Base-by-base conservation (phyloP, 2,329 filamentous ascomycete species). In the Stemphylium beticola region DNA sequence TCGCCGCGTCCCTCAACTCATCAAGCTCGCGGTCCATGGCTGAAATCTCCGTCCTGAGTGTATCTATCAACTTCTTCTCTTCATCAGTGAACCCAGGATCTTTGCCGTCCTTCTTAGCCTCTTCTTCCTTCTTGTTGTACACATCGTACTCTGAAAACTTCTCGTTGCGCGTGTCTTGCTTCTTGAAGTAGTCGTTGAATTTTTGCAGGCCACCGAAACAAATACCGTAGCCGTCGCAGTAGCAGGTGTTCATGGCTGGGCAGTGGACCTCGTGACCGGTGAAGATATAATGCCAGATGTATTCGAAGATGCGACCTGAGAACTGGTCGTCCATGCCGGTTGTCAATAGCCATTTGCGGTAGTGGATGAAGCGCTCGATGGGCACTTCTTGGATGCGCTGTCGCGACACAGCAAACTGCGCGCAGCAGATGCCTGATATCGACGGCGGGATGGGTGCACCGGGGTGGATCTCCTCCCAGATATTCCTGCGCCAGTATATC, bases 221-320 rank as follows among this genome's bases (percentile, higher is more conserved):
- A 14, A 87, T 74, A 0, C 86, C 86, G 55, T 85, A 88, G 4
- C 83, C 85, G 55, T 88, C 85, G 69, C 86, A 88, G 58, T 87
- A 86, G 73, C 86, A 76, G 0, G 72, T 68, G 55, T 75, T 74
- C 63, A 69, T 67, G n/a, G 73, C 69, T 5, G 74, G 74, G 43
- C 74, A 76, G 49, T 71, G 73, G 12, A 74, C 66, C 40, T 74
- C 73, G 54, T 74, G 71, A 29, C 73, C 69, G 0, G 74, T 76
- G 61, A 76, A 76, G 39, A 76, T 74, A 58, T 75, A 76, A 51
- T 75, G 73, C 74, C 74, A 76, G 24, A 75, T 74, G 57, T 76
- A 76, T 54, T 76, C 74, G 58, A 76, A 73, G 47, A 76, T 64
- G 45, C 74, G 73, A 10, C 74, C 74, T 5, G 70, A 73, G 53